Evolutionary conservation across 2,329 filamentous ascomycete genomes (phyloP), one percentile per base, ranked within the genome.

Genomic region (Monosporascus ibericus): DNA sequence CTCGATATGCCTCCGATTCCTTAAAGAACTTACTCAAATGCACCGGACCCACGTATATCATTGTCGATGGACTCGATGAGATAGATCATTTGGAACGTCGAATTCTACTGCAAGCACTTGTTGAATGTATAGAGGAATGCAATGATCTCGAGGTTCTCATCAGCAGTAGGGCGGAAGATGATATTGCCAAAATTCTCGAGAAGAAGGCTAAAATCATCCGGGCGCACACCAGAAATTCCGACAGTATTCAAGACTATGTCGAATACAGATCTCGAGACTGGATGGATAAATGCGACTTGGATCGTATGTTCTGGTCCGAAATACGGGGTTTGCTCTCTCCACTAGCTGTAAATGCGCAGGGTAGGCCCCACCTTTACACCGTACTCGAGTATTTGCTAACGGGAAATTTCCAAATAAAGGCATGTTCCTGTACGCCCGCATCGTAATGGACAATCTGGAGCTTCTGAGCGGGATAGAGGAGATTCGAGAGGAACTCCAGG

Each of bases 391-490:
- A 25, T 25, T 25, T 25, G 24, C 24, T 25, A 25, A 25, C 24
- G 5, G 24, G 24, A 25, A 30, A 5, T 17, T 34, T 34, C 47
- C 3, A 11, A 48, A 15, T n/a, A n/a, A 48, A 67, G 66, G 66
- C n/a, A 68, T 68, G 66, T 68, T 68, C 51, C 58, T 68, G 3
- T 68, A 65, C 48, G 65, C 59, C 11, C 59, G 57, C 22, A 52
- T 68, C 24, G 50, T 68, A 6, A 36, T 67, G 20, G 55, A 61
- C 27, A 62, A 53, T 44, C 39, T 61, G 14, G 52, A 57, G 39
- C 40, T 27, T 8, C 44, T 58, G 3, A 52, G 17, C 34, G 50
- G 57, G 18, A 22, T 60, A 5, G 53, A 58, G 15, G 59, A 64
- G n/a, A 62, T 69, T 48, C 40, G 54, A 36, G 44, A 51, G 27